phyloP scores from a whole-genome alignment of 2,329 filamentous ascomycete genomes.

The Sporothrix luriei region DNA sequence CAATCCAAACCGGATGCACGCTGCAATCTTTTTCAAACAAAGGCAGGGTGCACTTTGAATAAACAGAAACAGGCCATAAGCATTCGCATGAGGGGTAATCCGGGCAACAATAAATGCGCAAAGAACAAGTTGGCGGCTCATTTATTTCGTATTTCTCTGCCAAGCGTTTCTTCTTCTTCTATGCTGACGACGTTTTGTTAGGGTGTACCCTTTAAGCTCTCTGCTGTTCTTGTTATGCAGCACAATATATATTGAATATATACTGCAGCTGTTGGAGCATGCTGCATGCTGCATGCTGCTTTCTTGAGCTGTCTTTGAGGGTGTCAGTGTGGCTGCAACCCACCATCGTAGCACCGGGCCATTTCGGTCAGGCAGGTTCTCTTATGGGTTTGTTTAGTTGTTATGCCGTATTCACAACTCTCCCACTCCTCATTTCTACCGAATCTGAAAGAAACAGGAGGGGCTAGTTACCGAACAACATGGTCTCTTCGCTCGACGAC shows the following conservation, averaged over 20 bases:
- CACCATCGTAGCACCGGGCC: neutral
- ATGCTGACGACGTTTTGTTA: neutral
- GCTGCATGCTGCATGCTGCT: neutral
- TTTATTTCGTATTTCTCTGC: neutral
- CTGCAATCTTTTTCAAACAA: neutral
- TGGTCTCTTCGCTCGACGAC: neutral
- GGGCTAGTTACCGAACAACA: neutral
- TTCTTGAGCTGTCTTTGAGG: neutral
- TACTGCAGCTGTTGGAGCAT: neutral
- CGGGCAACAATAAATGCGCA: neutral
- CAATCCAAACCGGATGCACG: neutral
- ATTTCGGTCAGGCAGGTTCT: conserved; percentile 21
- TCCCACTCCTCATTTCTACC: neutral
- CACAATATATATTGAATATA: conserved; percentile 11
- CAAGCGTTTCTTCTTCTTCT: conserved; percentile 1
- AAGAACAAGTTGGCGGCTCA: neutral
- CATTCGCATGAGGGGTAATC: conserved; percentile 7
- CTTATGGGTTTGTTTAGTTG: neutral
- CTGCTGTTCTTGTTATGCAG: conserved; percentile 3
- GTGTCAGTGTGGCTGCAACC: neutral
- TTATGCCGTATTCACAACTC: neutral
- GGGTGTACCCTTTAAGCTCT: conserved; percentile 4
- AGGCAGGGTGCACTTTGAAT: neutral
- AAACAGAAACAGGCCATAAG: neutral
- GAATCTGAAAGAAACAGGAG: neutral